Base-by-base conservation (phyloP, 192 early-diverging fungal species). In the Coemansia sp. region DNA sequence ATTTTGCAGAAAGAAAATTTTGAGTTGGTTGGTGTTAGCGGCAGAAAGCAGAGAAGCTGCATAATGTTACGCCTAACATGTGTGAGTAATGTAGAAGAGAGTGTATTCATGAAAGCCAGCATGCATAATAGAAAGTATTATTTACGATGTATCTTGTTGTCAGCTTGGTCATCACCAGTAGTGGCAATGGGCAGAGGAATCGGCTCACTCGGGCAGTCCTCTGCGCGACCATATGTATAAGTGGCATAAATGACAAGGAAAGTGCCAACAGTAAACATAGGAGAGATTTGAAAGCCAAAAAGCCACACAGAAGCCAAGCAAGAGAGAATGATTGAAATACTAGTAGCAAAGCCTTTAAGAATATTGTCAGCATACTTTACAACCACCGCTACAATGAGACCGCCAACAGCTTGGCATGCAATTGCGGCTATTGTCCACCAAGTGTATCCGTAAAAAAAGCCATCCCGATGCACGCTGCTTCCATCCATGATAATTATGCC, bases 361-460 rank as follows among this genome's bases (percentile, higher is more conserved):
- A 99, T 98, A 65, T 98, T 99, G 69, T 99, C 96, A 0, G 97
- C 95, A 73, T 94, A 97, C 81, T 97, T 96, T 44, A 99, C 95
- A 3, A 99, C 95, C 0, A 99, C 66, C 0, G 97, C 94, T 1
- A 98, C 97, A 58, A 99, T 87, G 7, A 99, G 79, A 5, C 97
- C 97, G 38, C 97, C 97, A 18, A 91, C 67, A 0, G 97, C 94
- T 78, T 97, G 95, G 68, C 88, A 90, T 4, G 78, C 64, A 58
- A 99, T 99, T 4, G 94, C 95, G 4, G 67, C 81, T 65, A 84
- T 86, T 1, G 94, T 92, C 85, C 94, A 88, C 25, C 51, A 25
- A 41, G 84, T 93, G 78, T 99, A 99, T 21, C 93, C 92, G 54
- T 86, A 85, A 82, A 98, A 95, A 83, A 99, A 98, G 0, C 97